Percentiles rank a stretch among this genome's conserved stretches.
Conservation (phyloP, 2,329 filamentous ascomycete genomes). For the Fusarium globosum region DNA sequence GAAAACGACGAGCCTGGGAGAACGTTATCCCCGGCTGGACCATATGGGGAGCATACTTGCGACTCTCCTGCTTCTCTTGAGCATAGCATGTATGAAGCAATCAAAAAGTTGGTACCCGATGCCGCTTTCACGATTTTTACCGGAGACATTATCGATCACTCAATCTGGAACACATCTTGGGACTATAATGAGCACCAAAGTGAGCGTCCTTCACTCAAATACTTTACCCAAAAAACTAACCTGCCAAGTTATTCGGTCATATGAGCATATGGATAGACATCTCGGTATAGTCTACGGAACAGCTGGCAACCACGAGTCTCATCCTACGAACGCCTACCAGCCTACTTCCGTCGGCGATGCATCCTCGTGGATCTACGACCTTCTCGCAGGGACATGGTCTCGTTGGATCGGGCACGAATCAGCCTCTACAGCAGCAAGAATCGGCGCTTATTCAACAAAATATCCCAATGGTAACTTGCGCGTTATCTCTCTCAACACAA, state of each 20-base stretch:
- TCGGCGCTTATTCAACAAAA: conserved; percentile 62
- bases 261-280: conserved; percentile 56
- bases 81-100: conserved; percentile 65
- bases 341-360: conserved; percentile 52
- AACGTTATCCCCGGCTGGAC: conserved; percentile 61
- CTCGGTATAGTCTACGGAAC: conserved; percentile 62
- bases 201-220: conserved; percentile 21
- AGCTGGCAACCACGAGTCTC: conserved; percentile 67
- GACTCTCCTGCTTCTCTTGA: conserved; percentile 63
- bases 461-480: conserved; percentile 60
- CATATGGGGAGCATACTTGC: conserved; percentile 64
- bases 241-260: conserved; percentile 56
- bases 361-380: conserved; percentile 65
- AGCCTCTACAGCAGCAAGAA: conserved; percentile 48
- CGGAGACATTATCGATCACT: conserved; percentile 67
- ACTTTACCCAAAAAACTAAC: background rate
- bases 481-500: conserved; percentile 70
- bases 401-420: conserved; percentile 57
- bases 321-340: conserved; percentile 64
- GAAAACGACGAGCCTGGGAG: conserved; percentile 59
- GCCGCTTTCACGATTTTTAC: conserved; percentile 68
- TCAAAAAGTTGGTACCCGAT: conserved; percentile 58
- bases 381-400: conserved; percentile 59
- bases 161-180: conserved; percentile 58
- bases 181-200: conserved; percentile 48